A percentile compares a stretch with the other conserved stretches of the same genome.
Evolutionary conservation across 768 basidiomycete genomes (phyloP).

Genomic region (Tulasnella sp.): DNA sequence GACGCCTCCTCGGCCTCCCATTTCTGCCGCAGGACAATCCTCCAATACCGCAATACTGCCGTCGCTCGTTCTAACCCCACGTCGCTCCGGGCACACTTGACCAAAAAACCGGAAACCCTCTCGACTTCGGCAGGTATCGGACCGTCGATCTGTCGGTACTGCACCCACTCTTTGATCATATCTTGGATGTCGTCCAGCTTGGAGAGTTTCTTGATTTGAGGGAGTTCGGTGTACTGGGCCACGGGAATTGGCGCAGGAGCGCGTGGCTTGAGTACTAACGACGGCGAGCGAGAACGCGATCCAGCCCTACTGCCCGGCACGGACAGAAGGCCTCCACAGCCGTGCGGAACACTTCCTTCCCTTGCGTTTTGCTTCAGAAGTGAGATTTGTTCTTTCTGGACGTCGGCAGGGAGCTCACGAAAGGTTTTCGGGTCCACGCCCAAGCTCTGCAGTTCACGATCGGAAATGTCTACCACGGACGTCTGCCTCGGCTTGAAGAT

Average conservation of each 20-base stretch:
- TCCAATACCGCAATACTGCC: conserved; percentile 73
- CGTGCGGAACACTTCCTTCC: conserved; percentile 15
- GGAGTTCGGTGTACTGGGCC: conserved; percentile 39
- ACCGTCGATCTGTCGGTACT: conserved; percentile 41
- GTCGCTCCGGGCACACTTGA: conserved; percentile 49
- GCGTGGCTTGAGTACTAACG: conserved; percentile 19
- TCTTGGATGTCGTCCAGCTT: conserved; percentile 61
- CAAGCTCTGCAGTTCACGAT: conserved; percentile 47
- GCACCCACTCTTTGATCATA: conserved; percentile 67
- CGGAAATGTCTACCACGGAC: conserved; percentile 33
- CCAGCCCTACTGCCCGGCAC: conserved; percentile 12
- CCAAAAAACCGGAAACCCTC: conserved; percentile 59
- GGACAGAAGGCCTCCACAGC: conserved; percentile 16
- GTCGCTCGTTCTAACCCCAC: conserved; percentile 54
- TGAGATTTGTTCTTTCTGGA: conserved; percentile 65
- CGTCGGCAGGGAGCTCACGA: conserved; percentile 42
- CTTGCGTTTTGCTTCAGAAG: conserved; percentile 17
- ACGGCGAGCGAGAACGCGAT: conserved; percentile 19
- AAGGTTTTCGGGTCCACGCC: conserved; percentile 69
- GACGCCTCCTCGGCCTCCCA: conserved; percentile 46
- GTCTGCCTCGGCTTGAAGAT: conserved; percentile 30
- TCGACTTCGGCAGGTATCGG: conserved; percentile 66
- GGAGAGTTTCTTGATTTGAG: conserved; percentile 46
- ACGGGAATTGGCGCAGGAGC: conserved; percentile 36
- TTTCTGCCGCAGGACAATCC: conserved; percentile 40